Conservation (phyloP, 2,329 filamentous ascomycete species). For the Aspergillaceae sp. region DNA sequence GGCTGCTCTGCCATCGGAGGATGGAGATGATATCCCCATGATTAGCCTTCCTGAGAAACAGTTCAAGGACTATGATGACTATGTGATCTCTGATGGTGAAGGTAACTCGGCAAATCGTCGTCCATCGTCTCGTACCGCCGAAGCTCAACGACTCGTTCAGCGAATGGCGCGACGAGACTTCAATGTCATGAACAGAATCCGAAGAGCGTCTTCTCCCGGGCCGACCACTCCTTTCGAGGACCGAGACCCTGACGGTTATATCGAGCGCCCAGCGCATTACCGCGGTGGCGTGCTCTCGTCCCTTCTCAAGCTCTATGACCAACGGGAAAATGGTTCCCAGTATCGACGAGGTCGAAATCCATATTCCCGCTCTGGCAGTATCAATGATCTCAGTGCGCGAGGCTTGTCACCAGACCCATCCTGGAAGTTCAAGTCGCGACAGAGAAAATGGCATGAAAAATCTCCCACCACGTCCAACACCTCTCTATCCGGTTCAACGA, state of each 20-base stretch:
- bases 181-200: slow-evolving; percentile 24
- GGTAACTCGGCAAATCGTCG: slow-evolving; percentile 16
- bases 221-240: slow-evolving; percentile 28
- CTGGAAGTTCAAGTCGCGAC: slow-evolving; percentile 22
- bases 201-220: slow-evolving; percentile 26
- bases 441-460: slow-evolving; percentile 35
- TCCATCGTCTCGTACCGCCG: slow-evolving; percentile 16
- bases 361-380: slow-evolving; percentile 23
- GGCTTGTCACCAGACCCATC: slow-evolving; percentile 25
- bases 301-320: slow-evolving; percentile 61
- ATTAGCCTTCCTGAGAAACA: slow-evolving; percentile 27
- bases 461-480: slow-evolving; percentile 26
- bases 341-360: slow-evolving; percentile 19
- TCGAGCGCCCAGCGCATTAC: slow-evolving; percentile 59
- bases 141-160: slow-evolving; percentile 26
- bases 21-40: slow-evolving; percentile 30
- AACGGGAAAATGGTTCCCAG: slow-evolving; percentile 32
- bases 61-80: slow-evolving; percentile 20
- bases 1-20: slow-evolving; percentile 16
- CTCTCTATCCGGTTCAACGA: slow-evolving; percentile 24
- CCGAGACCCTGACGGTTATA: slow-evolving; percentile 51
- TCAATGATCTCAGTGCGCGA: slow-evolving; percentile 22
- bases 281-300: slow-evolving; percentile 65
- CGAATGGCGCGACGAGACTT: slow-evolving; percentile 31
- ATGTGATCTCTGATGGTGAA: slow-evolving; percentile 21